phyloP scores from a whole-genome alignment of 2,329 filamentous ascomycete genomes.

The Alternaria burnsii region DNA sequence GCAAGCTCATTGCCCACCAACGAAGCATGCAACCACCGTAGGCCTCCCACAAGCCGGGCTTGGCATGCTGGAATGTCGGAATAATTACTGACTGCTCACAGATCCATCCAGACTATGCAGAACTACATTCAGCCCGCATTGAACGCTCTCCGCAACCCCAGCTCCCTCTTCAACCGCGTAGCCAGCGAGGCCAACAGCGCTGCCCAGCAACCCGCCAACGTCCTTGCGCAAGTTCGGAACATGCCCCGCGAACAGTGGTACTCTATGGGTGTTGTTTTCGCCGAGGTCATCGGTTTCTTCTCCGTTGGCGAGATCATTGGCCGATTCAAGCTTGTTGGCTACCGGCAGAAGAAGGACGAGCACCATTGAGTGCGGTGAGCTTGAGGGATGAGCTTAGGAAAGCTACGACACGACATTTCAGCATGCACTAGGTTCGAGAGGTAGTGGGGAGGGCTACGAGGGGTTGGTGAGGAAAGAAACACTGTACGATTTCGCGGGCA shows the following conservation, averaged over 20 bases:
- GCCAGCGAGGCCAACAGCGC: conserved; percentile 51
- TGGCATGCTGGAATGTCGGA: not conserved
- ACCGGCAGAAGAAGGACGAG: conserved; percentile 59
- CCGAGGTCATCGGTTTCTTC: conserved; percentile 96
- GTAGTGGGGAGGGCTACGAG: conserved; percentile 2
- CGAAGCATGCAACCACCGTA: conserved; percentile 97
- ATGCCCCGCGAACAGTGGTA: conserved; percentile 75
- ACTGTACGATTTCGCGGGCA: conserved; percentile 33
- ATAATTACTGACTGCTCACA: conserved; percentile 53
- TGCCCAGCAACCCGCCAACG: conserved; percentile 62
- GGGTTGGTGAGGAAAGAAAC: conserved; percentile 14
- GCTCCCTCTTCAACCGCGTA: conserved; percentile 61
- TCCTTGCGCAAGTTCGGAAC: conserved; percentile 70
- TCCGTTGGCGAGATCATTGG: conserved; percentile 97
- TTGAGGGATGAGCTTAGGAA: conserved; percentile 5
- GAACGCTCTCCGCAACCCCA: conserved; percentile 75
- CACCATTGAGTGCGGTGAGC: conserved; percentile 38
- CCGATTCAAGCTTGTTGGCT: conserved; percentile 92
- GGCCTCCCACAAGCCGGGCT: conserved; percentile 51
- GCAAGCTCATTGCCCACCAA: conserved; percentile 84
- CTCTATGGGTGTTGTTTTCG: conserved; percentile 77
- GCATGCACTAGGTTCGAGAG: conserved; percentile 11
- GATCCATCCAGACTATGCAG: conserved; percentile 83
- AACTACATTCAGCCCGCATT: conserved; percentile 80
- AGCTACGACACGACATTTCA: conserved; percentile 16